Evolutionary conservation across 2,329 filamentous ascomycete genomes (phyloP).

Genomic region (Diaporthe capsici): DNA sequence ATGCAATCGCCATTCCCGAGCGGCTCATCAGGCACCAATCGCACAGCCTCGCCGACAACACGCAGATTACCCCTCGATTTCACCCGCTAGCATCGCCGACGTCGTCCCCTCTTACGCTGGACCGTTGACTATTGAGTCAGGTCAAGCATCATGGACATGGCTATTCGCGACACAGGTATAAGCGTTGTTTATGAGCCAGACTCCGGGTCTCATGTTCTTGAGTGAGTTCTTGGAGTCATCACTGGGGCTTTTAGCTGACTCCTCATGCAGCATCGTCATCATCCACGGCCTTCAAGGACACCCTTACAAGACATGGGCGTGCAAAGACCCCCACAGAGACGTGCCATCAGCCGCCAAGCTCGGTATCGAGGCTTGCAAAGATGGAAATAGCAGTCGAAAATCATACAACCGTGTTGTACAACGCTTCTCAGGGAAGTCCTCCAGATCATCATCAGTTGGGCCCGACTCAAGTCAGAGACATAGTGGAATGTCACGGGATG

Average conservation of each 20-base stretch:
- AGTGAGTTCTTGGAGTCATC: neutral
- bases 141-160: neutral
- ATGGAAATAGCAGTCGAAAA: neutral
- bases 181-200: neutral
- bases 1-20: neutral
- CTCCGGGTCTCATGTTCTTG: neutral
- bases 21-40: too few relatives aligned
- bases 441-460: neutral
- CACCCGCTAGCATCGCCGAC: neutral
- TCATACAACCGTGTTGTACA: neutral
- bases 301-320: constrained; percentile 13
- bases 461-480: neutral
- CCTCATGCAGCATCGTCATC: neutral
- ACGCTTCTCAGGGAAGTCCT: neutral
- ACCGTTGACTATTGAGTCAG: too few relatives aligned
- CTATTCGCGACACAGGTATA: neutral
- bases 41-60: neutral
- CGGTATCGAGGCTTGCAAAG: neutral
- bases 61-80: neutral
- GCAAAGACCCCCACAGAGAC: neutral
- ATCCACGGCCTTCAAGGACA: constrained; percentile 5
- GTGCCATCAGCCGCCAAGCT: neutral
- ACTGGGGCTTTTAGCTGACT: neutral
- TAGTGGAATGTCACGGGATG: neutral
- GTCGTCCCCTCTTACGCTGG: neutral